phyloP scores from a whole-genome alignment of 2,329 filamentous ascomycete genomes.

The Elsinoe australis region DNA sequence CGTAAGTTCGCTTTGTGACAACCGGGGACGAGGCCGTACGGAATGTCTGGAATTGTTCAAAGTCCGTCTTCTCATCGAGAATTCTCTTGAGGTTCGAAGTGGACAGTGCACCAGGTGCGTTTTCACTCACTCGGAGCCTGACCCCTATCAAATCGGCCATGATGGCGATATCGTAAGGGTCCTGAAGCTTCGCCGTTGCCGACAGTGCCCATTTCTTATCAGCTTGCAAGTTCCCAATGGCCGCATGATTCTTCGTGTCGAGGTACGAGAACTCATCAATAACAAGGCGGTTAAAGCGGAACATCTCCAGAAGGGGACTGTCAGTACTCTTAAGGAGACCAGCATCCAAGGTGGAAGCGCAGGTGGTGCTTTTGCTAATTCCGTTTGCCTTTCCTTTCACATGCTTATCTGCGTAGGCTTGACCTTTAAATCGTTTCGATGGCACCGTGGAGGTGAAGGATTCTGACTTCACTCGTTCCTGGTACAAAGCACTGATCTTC shows the following conservation, averaged over 20 bases:
- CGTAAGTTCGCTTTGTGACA: constrained; percentile 47
- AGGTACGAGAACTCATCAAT: constrained; percentile 59
- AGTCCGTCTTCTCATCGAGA: constrained; percentile 39
- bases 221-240: constrained; percentile 41
- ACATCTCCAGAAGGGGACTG: constrained; percentile 47
- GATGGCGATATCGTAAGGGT: constrained; percentile 52
- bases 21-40: constrained; percentile 42
- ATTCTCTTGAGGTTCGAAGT: constrained; percentile 40
- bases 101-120: constrained; percentile 38
- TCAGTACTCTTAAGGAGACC: neutral
- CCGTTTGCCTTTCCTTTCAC: neutral
- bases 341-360: neutral
- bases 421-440: constrained; percentile 17
- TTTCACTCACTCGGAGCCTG: constrained; percentile 48
- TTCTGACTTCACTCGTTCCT: constrained; percentile 27
- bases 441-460: constrained; percentile 31
- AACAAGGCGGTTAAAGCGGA: constrained; percentile 53
- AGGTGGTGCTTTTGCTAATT: neutral
- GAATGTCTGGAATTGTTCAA: constrained; percentile 51
- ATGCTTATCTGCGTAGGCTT: constrained; percentile 1
- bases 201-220: constrained; percentile 55
- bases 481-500: constrained; percentile 23
- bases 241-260: constrained; percentile 35
- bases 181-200: constrained; percentile 52
- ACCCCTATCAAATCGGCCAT: constrained; percentile 51